A percentile compares a stretch with the other conserved stretches of the same genome.
Evolutionary conservation across 75 land plant genomes (phyloP).

Genomic region (Sequoiadendron giganteum): DNA sequence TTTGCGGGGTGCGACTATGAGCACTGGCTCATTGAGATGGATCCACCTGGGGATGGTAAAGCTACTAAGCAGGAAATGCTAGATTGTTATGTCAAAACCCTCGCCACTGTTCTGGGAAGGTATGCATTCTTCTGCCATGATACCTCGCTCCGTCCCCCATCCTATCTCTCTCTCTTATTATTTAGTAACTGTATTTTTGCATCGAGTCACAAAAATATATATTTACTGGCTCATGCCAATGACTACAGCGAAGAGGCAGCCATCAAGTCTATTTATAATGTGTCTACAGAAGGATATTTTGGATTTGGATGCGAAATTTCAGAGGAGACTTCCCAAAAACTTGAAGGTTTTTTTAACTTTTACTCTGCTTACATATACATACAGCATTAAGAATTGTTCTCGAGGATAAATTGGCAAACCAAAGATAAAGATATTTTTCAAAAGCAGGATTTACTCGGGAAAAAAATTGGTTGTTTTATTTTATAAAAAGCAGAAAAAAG

Average conservation of each 20-base stretch:
- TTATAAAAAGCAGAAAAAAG: too few relatives aligned
- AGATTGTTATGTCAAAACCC: conserved; percentile 56
- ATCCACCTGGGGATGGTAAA: conserved; percentile 56
- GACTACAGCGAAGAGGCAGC: conserved; percentile 48
- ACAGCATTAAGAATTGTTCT: too few relatives aligned
- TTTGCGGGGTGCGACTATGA: conserved; percentile 65
- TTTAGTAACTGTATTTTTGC: too few relatives aligned
- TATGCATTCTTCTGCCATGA: neutral
- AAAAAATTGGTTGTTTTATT: too few relatives aligned
- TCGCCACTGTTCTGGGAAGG: conserved; percentile 52
- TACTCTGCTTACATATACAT: neutral
- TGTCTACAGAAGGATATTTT: conserved; percentile 66
- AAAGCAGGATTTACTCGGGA: too few relatives aligned
- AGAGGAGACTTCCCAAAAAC: conserved; percentile 71
- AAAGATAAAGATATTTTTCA: too few relatives aligned
- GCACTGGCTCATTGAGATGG: conserved; percentile 70
- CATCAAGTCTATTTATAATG: conserved; percentile 69
- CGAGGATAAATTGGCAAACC: too few relatives aligned
- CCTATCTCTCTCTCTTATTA: too few relatives aligned
- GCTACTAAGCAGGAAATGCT: conserved; percentile 64
- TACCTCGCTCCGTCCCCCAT: neutral
- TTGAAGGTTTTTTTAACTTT: conserved; percentile 51
- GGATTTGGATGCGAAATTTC: conserved; percentile 75
- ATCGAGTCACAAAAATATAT: too few relatives aligned
- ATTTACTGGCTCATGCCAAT: too few relatives aligned